Evolutionary conservation across 495 filamentous ascomycete species (phyloP).

Genomic region (Penicillium goetzii): DNA sequence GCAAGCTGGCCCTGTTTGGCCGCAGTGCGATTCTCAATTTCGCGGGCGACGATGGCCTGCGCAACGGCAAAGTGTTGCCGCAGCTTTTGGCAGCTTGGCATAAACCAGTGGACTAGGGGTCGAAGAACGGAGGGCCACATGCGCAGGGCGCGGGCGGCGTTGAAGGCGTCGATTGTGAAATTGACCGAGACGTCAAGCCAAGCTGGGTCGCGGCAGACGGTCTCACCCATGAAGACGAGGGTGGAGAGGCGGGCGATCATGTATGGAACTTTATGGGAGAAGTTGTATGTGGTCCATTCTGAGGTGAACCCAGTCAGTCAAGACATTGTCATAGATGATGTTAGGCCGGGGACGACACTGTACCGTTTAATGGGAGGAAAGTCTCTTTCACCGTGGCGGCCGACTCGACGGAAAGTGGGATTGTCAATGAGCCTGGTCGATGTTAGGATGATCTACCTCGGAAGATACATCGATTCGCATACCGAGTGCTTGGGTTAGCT

Average conservation of each 20-base stretch:
- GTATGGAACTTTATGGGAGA: slow-evolving; percentile 35
- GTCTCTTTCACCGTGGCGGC: slow-evolving; percentile 41
- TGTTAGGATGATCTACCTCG: not conserved
- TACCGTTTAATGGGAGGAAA: slow-evolving; percentile 45
- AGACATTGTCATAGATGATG: not conserved
- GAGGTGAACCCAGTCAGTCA: slow-evolving; percentile 1
- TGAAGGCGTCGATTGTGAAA: slow-evolving; percentile 58
- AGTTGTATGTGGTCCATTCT: slow-evolving; percentile 40
- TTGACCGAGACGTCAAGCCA: slow-evolving; percentile 61
- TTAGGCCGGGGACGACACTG: not conserved
- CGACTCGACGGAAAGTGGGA: slow-evolving; percentile 50
- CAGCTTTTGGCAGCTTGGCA: slow-evolving; percentile 34
- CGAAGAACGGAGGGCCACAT: slow-evolving; percentile 43
- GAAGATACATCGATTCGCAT: slow-evolving; percentile 6
- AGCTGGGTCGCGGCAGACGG: slow-evolving; percentile 55
- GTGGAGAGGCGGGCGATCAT: slow-evolving; percentile 62
- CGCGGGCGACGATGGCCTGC: slow-evolving; percentile 36
- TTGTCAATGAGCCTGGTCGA: slow-evolving; percentile 36
- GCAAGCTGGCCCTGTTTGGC: slow-evolving; percentile 34
- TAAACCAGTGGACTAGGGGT: slow-evolving; percentile 42
- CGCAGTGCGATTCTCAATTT: slow-evolving; percentile 34
- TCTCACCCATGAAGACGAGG: slow-evolving; percentile 60
- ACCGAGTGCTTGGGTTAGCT: slow-evolving; percentile 54
- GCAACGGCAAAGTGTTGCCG: slow-evolving; percentile 34
- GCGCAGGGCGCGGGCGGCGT: slow-evolving; percentile 35